Evolutionary conservation across 1,284 basidiomycete genomes (phyloP), one percentile per base, ranked within the genome.

Genomic region (Dichomitus squalens): DNA sequence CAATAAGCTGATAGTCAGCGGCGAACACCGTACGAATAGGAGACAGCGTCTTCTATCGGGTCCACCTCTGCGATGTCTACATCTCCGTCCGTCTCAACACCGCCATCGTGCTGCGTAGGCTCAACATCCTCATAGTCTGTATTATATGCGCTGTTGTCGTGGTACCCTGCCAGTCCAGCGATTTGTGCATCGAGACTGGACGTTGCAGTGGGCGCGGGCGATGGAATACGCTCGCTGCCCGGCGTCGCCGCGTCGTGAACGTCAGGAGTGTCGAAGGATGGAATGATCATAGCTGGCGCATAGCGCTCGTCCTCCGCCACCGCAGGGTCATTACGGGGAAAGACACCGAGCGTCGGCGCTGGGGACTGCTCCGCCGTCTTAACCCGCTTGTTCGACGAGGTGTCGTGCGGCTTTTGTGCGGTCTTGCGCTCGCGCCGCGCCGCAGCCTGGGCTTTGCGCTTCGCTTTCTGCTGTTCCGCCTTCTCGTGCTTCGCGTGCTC

Each of bases 161-260:
- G 54, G 18, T 63, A 66, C 46, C 60, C 64, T 25, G 59, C 65
- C 8, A 61, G 35, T 20, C 64, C 67, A 3, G 67, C 64, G 25
- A 66, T 61, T 38, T 62, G 64, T 20, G 66, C 64, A 44, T 84
- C 82, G 16, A 75, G 74, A 54, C 75, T 78, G 14, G 82, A 84
- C 16, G 74, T 70, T 49, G 72, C 73, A 1, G 81, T 82, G 18
- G 79, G 81, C 34, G 79, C 78, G 27, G 83, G 83, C 2, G 84
- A 84, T 56, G 78, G 70, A 4, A 67, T 61, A 31, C 70, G 72
- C 53, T 75, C 71, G 55, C 61, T 58, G 21, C 43, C 65, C 57
- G 48, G 14, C 16, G 66, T 57, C 29, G 59, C 47, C 25, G 60
- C 53, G 7, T 38, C 46, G 64, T 47, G 61, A 21, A 50, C 56